Conservation (phyloP, 2,329 filamentous ascomycete species). For the Mariannaea sp. region DNA sequence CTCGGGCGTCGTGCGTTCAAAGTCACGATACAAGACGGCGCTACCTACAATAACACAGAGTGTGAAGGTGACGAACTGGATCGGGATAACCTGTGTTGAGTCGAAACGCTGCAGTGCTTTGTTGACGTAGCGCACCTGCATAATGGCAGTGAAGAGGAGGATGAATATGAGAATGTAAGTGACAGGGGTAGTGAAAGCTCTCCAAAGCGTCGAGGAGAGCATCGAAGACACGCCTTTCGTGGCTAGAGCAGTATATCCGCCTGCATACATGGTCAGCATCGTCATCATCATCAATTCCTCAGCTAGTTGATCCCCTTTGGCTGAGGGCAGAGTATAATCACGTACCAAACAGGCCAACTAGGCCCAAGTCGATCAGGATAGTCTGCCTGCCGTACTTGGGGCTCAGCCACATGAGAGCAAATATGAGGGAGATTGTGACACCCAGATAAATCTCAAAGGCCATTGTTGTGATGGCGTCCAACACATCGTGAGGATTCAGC, state of each 20-base stretch:
- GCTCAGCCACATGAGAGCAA: conserved; percentile 79
- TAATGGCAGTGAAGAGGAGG: conserved; percentile 81
- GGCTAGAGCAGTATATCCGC: conserved; percentile 93
- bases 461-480: conserved; percentile 82
- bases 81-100: conserved; percentile 96
- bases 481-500: conserved; percentile 87
- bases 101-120: conserved; percentile 86
- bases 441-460: conserved; percentile 91
- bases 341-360: conserved; percentile 91
- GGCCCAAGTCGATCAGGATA: conserved; percentile 88
- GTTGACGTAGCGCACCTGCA: conserved; percentile 98
- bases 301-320: background rate
- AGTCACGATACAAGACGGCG: conserved; percentile 91
- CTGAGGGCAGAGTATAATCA: conserved; percentile 26
- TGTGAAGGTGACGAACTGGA: conserved; percentile 96
- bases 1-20: conserved; percentile 76
- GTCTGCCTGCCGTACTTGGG: conserved; percentile 81
- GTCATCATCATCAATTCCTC: background rate
- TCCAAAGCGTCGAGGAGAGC: conserved; percentile 87
- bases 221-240: conserved; percentile 97
- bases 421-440: conserved; percentile 74
- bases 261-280: conserved; percentile 48
- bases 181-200: conserved; percentile 87
- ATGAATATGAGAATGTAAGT: conserved; percentile 85
- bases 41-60: conserved; percentile 94